Conservation (phyloP, 2,329 filamentous ascomycete species). For the Colletotrichum camelliae region DNA sequence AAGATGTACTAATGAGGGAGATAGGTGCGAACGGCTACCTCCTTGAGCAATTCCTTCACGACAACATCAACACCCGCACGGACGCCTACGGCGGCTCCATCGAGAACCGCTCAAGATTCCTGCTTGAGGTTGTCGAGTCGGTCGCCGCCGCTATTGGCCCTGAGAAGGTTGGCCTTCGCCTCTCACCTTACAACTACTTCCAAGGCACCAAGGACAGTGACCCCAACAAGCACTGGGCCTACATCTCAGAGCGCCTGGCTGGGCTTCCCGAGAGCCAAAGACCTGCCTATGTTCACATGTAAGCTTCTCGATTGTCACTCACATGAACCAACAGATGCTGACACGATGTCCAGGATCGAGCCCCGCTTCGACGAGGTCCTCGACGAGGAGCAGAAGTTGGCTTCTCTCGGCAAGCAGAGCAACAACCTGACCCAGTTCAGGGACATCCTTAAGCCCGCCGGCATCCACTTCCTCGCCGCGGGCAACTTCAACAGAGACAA, state of each 20-base stretch:
- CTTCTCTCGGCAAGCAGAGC: slow-evolving; percentile 36
- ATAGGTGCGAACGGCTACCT: slow-evolving; percentile 62
- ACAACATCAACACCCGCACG: slow-evolving; percentile 52
- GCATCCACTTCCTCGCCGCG: slow-evolving; percentile 52
- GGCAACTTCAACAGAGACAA: slow-evolving; percentile 48
- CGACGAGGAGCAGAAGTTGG: slow-evolving; percentile 47
- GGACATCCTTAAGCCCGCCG: slow-evolving; percentile 40
- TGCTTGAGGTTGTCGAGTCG: slow-evolving; percentile 50
- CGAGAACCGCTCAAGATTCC: slow-evolving; percentile 57
- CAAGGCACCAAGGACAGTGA: slow-evolving; percentile 30
- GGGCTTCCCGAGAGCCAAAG: slow-evolving; percentile 35
- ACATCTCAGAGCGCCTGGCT: slow-evolving; percentile 38
- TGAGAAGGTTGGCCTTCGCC: slow-evolving; percentile 58
- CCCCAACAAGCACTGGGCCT: slow-evolving; percentile 39
- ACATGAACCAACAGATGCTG: fast-evolving
- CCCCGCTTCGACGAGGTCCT: slow-evolving; percentile 52
- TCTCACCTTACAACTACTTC: slow-evolving; percentile 43
- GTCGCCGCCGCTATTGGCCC: slow-evolving; percentile 49
- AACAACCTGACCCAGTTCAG: slow-evolving; percentile 45
- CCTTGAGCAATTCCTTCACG: slow-evolving; percentile 63
- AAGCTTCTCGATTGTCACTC: slow-evolving; percentile 1
- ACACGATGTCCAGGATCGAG: slow-evolving; percentile 39
- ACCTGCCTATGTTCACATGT: slow-evolving; percentile 52
- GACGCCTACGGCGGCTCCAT: slow-evolving; percentile 59
- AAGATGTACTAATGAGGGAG: fast-evolving